Evolutionary conservation across 768 basidiomycete species (phyloP).

Genomic region (Boletus rufocinnamomeus): DNA sequence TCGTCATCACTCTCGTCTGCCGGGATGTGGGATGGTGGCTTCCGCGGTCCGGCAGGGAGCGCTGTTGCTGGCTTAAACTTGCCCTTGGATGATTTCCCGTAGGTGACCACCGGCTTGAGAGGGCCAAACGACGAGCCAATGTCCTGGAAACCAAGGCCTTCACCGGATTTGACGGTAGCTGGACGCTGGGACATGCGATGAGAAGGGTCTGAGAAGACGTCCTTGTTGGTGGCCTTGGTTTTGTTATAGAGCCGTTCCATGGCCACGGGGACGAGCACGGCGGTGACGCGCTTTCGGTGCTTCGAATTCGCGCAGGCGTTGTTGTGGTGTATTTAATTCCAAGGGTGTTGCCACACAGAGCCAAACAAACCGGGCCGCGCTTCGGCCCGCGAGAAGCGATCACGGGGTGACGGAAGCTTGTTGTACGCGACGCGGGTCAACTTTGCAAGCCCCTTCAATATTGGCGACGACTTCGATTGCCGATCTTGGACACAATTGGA

Average conservation of each 20-base stretch:
- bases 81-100: slow-evolving; percentile 7
- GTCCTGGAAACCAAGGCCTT: slow-evolving; percentile 30
- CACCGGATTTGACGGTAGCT: slow-evolving; percentile 23
- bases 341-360: slow-evolving; percentile 25
- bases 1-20: slow-evolving; percentile 33
- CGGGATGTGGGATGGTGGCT: background rate
- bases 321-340: slow-evolving; percentile 32
- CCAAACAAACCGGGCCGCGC: slow-evolving; percentile 15
- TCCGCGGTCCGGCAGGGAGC: background rate
- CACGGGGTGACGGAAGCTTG: background rate
- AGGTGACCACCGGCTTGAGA: slow-evolving; percentile 4
- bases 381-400: slow-evolving; percentile 1
- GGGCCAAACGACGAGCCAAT: slow-evolving; percentile 24
- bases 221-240: background rate
- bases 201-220: slow-evolving; percentile 16
- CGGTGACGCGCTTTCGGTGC: background rate
- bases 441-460: slow-evolving; percentile 2
- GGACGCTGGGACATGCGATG: slow-evolving; percentile 31
- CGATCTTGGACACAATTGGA: slow-evolving; percentile 11
- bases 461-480: slow-evolving; percentile 9
- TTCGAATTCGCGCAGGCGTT: slow-evolving; percentile 27
- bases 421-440: background rate
- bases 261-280: background rate
- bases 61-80: slow-evolving; percentile 9
- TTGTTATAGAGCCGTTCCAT: slow-evolving; percentile 27